These are phyloP conservation scores for Beauveria scarabaeidicola DNA, from an alignment of 2,329 filamentous ascomycete genomes.

Conservation along the genomic window DNA sequence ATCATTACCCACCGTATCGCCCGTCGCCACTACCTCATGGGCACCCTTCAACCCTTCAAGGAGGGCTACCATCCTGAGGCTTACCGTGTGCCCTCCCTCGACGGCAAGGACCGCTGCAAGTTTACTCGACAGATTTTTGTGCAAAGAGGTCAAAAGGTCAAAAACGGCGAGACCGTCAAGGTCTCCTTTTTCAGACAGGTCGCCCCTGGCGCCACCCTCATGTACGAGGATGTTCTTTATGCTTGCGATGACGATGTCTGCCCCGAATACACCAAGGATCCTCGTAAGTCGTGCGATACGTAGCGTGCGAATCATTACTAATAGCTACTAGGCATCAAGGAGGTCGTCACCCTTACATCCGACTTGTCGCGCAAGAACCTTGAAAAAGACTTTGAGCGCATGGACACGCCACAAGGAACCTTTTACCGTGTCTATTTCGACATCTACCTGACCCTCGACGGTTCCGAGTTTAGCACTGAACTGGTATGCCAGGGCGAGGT, in stretches of 20 bases:
- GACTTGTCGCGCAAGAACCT: conserved; percentile 96
- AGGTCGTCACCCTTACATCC: conserved; percentile 94
- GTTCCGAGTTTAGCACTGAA: conserved; percentile 96
- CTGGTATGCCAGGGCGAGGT: conserved; percentile 98
- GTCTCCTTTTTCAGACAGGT: conserved; percentile 98
- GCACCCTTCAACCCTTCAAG: conserved; percentile 96
- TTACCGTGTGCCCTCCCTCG: conserved; percentile 91
- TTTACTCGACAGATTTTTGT: conserved; percentile 98
- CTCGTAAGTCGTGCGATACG: conserved; percentile 60
- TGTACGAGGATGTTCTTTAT: conserved; percentile 98
- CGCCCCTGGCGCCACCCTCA: conserved; percentile 89
- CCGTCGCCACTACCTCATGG: conserved; percentile 97
- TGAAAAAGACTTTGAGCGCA: conserved; percentile 97
- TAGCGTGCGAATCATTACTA: conserved; percentile 16
- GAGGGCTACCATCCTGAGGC: conserved; percentile 97
- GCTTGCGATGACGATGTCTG: conserved; percentile 97
- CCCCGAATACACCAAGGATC: conserved; percentile 98
- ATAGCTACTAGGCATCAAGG: conserved; percentile 74
- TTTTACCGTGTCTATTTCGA: conserved; percentile 81
- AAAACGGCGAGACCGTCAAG: conserved; percentile 98
- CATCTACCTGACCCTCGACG: conserved; percentile 88
- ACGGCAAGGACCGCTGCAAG: conserved; percentile 97
- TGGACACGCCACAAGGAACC: conserved; percentile 96
- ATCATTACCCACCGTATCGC: conserved; percentile 96
- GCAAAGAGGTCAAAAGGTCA: conserved; percentile 96